Conservation (phyloP, 2,329 filamentous ascomycete genomes). For the Fusarium devonianum region DNA sequence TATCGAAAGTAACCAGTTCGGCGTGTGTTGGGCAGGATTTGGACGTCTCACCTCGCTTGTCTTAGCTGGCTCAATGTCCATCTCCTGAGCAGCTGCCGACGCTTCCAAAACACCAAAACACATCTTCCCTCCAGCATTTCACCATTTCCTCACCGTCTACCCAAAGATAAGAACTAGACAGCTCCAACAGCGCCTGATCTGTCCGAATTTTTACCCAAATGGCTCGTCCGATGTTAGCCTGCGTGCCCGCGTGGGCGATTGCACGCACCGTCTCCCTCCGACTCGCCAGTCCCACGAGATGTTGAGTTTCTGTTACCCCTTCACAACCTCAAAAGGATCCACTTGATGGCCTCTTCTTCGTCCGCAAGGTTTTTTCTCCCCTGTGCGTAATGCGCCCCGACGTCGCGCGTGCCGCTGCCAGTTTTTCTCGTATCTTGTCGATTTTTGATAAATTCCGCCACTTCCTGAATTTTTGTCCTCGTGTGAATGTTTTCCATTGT, state of each 20-base stretch:
- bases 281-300: conserved; percentile 39
- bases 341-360: conserved; percentile 39
- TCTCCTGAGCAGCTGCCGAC: too few relatives aligned
- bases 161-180: too few relatives aligned
- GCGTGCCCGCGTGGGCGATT: conserved; percentile 20
- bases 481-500: not conserved
- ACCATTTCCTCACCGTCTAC: too few relatives aligned
- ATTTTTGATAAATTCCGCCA: not conserved
- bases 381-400: conserved; percentile 19
- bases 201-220: not conserved
- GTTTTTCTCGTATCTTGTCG: conserved; percentile 17
- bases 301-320: conserved; percentile 45
- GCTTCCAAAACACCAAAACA: too few relatives aligned
- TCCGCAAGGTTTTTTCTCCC: conserved; percentile 34
- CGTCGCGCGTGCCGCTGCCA: conserved; percentile 21
- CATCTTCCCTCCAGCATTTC: too few relatives aligned
- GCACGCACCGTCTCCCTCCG: conserved; percentile 24
- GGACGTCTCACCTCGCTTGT: too few relatives aligned
- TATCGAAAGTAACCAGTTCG: too few relatives aligned
- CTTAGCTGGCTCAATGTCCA: too few relatives aligned
- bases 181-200: too few relatives aligned
- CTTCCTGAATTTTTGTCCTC: not conserved
- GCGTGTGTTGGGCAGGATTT: too few relatives aligned
- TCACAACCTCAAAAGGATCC: conserved; percentile 41
- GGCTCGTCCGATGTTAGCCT: conserved; percentile 8